Evolutionary conservation across 2,329 filamentous ascomycete species (phyloP).

Genomic region (Alternaria dauci): DNA sequence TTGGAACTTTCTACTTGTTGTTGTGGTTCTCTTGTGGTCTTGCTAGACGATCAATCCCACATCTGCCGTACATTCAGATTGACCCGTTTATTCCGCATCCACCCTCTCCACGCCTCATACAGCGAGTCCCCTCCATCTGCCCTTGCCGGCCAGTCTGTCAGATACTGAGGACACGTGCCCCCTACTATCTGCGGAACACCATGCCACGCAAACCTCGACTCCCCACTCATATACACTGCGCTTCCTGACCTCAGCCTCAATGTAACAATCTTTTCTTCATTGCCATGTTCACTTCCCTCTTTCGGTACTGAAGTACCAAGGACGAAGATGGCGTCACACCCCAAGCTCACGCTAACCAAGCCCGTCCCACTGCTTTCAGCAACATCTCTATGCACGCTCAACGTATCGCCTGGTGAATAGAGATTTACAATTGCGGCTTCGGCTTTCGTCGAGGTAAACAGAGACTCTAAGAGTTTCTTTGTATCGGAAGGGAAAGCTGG

Average conservation of each 20-base stretch:
- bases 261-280: slow-evolving; percentile 28
- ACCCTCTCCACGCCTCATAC: slow-evolving; percentile 79
- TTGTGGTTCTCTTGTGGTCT: background rate
- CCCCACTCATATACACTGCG: slow-evolving; percentile 85
- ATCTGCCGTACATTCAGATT: slow-evolving; percentile 95
- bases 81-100: slow-evolving; percentile 87
- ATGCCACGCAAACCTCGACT: slow-evolving; percentile 91
- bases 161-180: slow-evolving; percentile 77
- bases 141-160: slow-evolving; percentile 76
- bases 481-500: slow-evolving; percentile 80
- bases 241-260: slow-evolving; percentile 77
- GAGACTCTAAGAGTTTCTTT: slow-evolving; percentile 67
- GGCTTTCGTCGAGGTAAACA: slow-evolving; percentile 80
- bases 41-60: slow-evolving; percentile 57
- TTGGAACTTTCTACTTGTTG: background rate
- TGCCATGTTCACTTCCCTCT: slow-evolving; percentile 15
- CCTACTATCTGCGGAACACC: slow-evolving; percentile 87
- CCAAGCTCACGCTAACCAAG: slow-evolving; percentile 84
- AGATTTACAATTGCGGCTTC: slow-evolving; percentile 95
- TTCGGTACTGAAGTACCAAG: slow-evolving; percentile 61
- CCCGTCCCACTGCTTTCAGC: slow-evolving; percentile 83
- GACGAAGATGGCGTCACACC: slow-evolving; percentile 90
- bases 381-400: slow-evolving; percentile 93
- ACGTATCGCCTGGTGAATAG: slow-evolving; percentile 87
- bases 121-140: slow-evolving; percentile 36